Base-by-base conservation (phyloP, 805 yeast species). In the Hanseniaspora mollemarum region DNA sequence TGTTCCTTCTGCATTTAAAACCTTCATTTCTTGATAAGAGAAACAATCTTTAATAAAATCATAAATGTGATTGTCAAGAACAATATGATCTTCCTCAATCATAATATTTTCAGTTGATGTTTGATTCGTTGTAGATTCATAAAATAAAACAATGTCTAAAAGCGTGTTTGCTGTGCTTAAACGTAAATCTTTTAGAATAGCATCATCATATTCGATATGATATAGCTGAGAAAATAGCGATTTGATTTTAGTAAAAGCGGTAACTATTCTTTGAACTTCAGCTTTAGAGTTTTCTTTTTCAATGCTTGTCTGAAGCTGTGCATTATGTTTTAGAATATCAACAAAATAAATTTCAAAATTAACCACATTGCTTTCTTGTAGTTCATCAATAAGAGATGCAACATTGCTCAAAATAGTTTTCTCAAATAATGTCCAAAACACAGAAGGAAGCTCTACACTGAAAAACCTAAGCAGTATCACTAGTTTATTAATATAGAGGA, bases 401-500 rank as follows among this genome's bases (percentile, higher is more conserved):
- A 61, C 46, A 46, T 57, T 57, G 4, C 54, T 55, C 3, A 48
- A 43, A 38, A 60, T 48, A 8, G 37, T 9, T 32, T 46, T 46
- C 16, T 32, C 37, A 15, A 60, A 56, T 18, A 55, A 48, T 15
- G 53, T 43, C 8, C 62, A 26, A 15, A 60, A 45, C 6, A 58
- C 55, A 2, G 50, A 41, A 19, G 56, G 55, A 39, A 63, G 51
- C 25, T 63, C 64, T 16, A 64, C 40, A 2, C 57, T 53, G 45
- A 60, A 59, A 7, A 54, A 58, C 33, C 58, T 63, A 2, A 66
- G 63, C 12, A 64, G 45, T 7, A 62, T 29, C 2, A 56, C 54
- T 25, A 65, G 35, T 52, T 63, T 65, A 43, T 62, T 62, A 31
- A 64, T 16, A 54, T 59, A 64, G 25, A 54, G 6, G 10, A 39